Percentiles rank a stretch among this genome's conserved stretches.
phyloP scores from a whole-genome alignment of 192 early-diverging fungal species.

The Phlyctochytrium arcticum region DNA sequence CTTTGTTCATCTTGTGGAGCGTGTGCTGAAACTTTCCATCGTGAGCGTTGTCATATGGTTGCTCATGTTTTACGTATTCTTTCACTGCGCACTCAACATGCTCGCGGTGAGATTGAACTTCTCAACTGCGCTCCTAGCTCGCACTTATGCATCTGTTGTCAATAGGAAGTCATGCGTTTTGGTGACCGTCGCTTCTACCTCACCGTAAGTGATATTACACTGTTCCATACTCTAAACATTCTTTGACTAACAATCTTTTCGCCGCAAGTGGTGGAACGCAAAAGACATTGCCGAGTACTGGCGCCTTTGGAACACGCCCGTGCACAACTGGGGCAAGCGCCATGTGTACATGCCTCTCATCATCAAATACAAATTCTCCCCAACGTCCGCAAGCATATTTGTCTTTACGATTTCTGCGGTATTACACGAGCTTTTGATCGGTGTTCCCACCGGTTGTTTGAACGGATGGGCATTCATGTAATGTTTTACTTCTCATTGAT shows the following conservation, averaged over 20 bases:
- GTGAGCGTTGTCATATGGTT: conserved; percentile 76
- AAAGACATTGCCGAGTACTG: conserved; percentile 74
- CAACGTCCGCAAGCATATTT: conserved; percentile 51
- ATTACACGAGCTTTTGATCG: conserved; percentile 83
- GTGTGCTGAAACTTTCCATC: conserved; percentile 80
- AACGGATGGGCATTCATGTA: conserved; percentile 81
- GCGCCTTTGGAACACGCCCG: conserved; percentile 89
- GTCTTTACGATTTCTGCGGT: conserved; percentile 83
- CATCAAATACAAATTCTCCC: conserved; percentile 58
- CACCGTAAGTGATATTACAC: conserved; percentile 6
- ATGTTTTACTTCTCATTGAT: no score
- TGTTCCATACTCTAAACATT: background rate
- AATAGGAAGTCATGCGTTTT: conserved; percentile 61
- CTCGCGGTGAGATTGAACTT: conserved; percentile 68
- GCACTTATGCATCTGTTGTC: background rate
- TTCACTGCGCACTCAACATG: conserved; percentile 77
- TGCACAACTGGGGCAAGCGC: conserved; percentile 65
- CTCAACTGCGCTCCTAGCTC: background rate
- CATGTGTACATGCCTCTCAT: conserved; percentile 80
- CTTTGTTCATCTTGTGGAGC: conserved; percentile 65
- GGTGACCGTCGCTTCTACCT: conserved; percentile 82
- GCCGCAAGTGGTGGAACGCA: conserved; percentile 79
- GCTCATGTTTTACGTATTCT: conserved; percentile 83
- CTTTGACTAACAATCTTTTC: background rate
- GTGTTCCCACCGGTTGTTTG: conserved; percentile 75